Evolutionary conservation across 1,284 basidiomycete genomes (phyloP), one percentile per base, ranked within the genome.

Genomic region (Stereum hirsutum): DNA sequence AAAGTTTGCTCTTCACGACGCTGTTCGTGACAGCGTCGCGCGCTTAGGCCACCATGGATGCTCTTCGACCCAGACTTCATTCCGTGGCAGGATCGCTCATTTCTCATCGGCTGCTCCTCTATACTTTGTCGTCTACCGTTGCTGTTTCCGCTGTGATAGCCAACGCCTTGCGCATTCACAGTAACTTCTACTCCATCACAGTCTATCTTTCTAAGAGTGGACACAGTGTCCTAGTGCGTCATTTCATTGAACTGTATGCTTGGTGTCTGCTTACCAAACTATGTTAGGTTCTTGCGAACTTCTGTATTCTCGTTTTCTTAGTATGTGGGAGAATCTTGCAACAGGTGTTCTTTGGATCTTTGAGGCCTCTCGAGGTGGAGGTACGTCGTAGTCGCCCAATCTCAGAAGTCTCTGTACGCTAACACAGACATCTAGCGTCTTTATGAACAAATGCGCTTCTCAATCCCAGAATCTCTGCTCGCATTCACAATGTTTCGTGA

Each of bases 401-500:
- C 34, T 28, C 32, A 30, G 40, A 17, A 48, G 15, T n/a, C 24
- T 39, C 31, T 15, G 42, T 25, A 33, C 21, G 34, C 32, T 39
- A 44, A 39, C 46, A 38, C 4, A 35, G 34, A 21, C 8, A 28
- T 44, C 2, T 57, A 94, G 90, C 86, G 94, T 36, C 71, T 99
- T 1, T 96, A 96, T 62, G 95, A 99, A 59, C 75, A 90, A 48
- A 75, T 91, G 34, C 98, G 96, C 95, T 94, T 95, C 68, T 96
- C 96, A 62, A 78, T 98, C 43, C 98, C 94, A 1, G 95, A 99
- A 61, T 94, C 90, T 5, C 71, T 99, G 31, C 69, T 99, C 38
- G 95, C 95, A 2, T 87, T 98, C 58, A 95, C 95, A 24, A 97
- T 98, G 54, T 99, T 99, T 66, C 76, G 93, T 45, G 88, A 93